These are phyloP conservation scores for Phytophthora brassicae DNA, from an alignment of 352 stramenopile genomes.

Conservation along the genomic window DNA sequence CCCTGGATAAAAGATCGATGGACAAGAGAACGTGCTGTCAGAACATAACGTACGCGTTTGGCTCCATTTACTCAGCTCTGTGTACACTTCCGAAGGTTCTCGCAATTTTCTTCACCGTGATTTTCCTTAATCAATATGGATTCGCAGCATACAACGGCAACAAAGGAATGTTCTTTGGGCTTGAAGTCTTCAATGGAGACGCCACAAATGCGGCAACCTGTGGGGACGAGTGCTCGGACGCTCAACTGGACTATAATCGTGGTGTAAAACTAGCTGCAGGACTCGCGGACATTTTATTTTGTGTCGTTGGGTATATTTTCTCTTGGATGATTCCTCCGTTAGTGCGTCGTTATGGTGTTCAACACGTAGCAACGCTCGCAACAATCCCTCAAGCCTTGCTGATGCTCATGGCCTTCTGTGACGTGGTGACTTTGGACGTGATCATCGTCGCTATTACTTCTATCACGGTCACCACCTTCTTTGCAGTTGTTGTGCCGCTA, in stretches of 20 bases:
- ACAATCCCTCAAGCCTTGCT: slow-evolving; percentile 46
- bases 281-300: slow-evolving; percentile 44
- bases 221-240: slow-evolving; percentile 36
- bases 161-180: slow-evolving; percentile 65
- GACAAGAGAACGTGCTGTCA: slow-evolving; percentile 18
- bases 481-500: slow-evolving; percentile 51
- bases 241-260: slow-evolving; percentile 42
- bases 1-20: slow-evolving; percentile 20
- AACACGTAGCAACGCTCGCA: slow-evolving; percentile 34
- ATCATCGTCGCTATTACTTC: slow-evolving; percentile 44
- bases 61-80: slow-evolving; percentile 32
- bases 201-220: slow-evolving; percentile 32
- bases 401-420: slow-evolving; percentile 47
- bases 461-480: slow-evolving; percentile 46
- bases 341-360: slow-evolving; percentile 36
- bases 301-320: slow-evolving; percentile 44
- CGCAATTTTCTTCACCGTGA: slow-evolving; percentile 32
- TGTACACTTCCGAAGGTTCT: slow-evolving; percentile 26
- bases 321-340: slow-evolving; percentile 46
- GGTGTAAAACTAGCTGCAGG: slow-evolving; percentile 48
- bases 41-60: slow-evolving; percentile 27
- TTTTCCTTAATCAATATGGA: slow-evolving; percentile 54
- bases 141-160: slow-evolving; percentile 60
- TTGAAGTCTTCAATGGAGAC: slow-evolving; percentile 48
- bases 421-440: slow-evolving; percentile 34